Percentiles rank a stretch among this genome's conserved stretches.
These are phyloP conservation scores for Glarea lozoyensis DNA, from an alignment of 495 filamentous ascomycete genomes.

Conservation along the genomic window DNA sequence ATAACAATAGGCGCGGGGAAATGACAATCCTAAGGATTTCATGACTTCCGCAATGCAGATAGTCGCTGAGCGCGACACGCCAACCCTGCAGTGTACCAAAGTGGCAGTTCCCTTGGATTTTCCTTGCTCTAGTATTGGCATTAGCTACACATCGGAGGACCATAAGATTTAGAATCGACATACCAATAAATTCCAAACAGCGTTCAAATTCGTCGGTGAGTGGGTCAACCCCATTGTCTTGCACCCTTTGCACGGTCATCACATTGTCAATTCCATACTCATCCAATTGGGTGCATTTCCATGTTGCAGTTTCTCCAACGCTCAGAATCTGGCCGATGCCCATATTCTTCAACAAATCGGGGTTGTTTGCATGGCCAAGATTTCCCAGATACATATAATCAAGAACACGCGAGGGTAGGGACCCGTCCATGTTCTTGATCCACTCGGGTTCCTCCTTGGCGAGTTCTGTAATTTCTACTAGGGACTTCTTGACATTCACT, in stretches of 20 bases:
- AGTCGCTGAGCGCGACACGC: conserved; percentile 88
- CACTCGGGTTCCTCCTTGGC: conserved; percentile 57
- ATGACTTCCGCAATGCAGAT: conserved; percentile 99
- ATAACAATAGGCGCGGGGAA: conserved; percentile 92
- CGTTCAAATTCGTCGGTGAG: conserved; percentile 78
- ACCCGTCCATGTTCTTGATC: conserved; percentile 80
- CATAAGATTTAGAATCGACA: conserved; percentile 20
- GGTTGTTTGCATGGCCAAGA: conserved; percentile 86
- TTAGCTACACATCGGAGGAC: not conserved
- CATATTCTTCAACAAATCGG: conserved; percentile 64
- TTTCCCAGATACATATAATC: conserved; percentile 97
- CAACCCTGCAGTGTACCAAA: conserved; percentile 92
- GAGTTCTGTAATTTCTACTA: conserved; percentile 34
- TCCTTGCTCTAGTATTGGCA: conserved; percentile 55
- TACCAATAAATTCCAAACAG: conserved; percentile 89
- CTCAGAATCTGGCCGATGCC: conserved; percentile 85
- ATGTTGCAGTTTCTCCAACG: conserved; percentile 83
- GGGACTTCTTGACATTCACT: conserved; percentile 24
- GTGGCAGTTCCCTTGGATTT: conserved; percentile 71
- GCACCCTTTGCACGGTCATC: conserved; percentile 71
- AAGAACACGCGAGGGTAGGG: conserved; percentile 76
- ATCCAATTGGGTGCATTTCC: conserved; percentile 58
- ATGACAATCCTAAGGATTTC: conserved; percentile 67
- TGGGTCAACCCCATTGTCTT: conserved; percentile 94
- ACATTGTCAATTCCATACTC: conserved; percentile 66